These are phyloP conservation scores for Piloderma croceum DNA, from an alignment of 768 basidiomycete genomes.

Conservation along the genomic window DNA sequence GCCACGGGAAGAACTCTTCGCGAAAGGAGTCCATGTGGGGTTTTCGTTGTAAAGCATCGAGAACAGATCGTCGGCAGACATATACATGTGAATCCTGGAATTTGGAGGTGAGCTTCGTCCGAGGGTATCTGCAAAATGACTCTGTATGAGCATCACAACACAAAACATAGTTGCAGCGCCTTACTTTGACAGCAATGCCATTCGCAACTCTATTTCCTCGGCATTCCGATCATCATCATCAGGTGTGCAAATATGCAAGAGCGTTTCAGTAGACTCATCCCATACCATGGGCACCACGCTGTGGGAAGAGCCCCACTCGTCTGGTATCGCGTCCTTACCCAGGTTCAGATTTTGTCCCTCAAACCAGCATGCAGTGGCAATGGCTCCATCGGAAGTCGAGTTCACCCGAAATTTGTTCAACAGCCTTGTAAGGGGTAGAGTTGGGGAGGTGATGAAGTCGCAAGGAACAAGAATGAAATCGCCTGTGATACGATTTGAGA, in stretches of 20 bases:
- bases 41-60: slow-evolving; percentile 68
- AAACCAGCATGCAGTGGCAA: slow-evolving; percentile 68
- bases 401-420: slow-evolving; percentile 82
- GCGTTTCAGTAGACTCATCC: slow-evolving; percentile 58
- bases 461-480: slow-evolving; percentile 91
- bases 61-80: slow-evolving; percentile 68
- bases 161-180: slow-evolving; percentile 10
- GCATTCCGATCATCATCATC: slow-evolving; percentile 62
- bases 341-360: slow-evolving; percentile 41
- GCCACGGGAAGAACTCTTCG: slow-evolving; percentile 89
- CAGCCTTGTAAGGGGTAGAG: slow-evolving; percentile 61
- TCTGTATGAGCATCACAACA: neutral
- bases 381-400: slow-evolving; percentile 51
- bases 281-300: slow-evolving; percentile 54
- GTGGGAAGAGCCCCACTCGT: slow-evolving; percentile 57
- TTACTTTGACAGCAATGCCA: slow-evolving; percentile 68
- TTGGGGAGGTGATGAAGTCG: slow-evolving; percentile 78
- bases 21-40: slow-evolving; percentile 73
- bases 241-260: slow-evolving; percentile 68
- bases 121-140: slow-evolving; percentile 55
- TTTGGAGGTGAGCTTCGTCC: slow-evolving; percentile 56
- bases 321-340: slow-evolving; percentile 49
- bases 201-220: slow-evolving; percentile 69
- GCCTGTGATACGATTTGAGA: slow-evolving; percentile 66
- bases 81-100: slow-evolving; percentile 89